A percentile compares a stretch with the other conserved stretches of the same genome.
Conservation (phyloP, 202 grass and related monocot genomes). For the Dendrocalamus latiflorus region DNA sequence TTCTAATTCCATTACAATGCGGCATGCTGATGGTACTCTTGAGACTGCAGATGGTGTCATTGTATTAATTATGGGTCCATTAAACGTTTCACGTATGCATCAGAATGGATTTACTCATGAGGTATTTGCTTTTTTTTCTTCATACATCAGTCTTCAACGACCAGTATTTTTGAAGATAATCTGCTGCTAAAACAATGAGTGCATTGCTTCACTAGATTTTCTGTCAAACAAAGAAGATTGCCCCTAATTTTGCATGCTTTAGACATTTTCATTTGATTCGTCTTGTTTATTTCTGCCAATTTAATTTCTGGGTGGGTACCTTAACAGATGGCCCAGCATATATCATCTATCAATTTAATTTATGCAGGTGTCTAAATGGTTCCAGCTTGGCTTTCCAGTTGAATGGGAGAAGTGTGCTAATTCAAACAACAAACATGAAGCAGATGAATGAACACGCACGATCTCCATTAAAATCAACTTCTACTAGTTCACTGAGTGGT, state of each 20-base stretch:
- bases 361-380: slow-evolving; percentile 39
- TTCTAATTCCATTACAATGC: slow-evolving; percentile 31
- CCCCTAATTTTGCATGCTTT: neutral
- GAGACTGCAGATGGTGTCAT: slow-evolving; percentile 43
- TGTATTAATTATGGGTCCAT: slow-evolving; percentile 20
- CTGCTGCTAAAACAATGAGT: neutral
- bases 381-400: slow-evolving; percentile 27
- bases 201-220: neutral
- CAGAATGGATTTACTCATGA: slow-evolving; percentile 56
- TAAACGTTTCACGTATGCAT: slow-evolving; percentile 20
- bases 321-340: neutral
- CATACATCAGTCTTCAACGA: neutral
- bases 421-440: slow-evolving; percentile 11
- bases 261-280: neutral
- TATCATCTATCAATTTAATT: neutral
- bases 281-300: slow-evolving; percentile 6
- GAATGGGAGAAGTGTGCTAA: slow-evolving; percentile 24
- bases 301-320: neutral
- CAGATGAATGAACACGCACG: neutral
- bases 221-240: neutral
- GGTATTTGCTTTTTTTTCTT: slow-evolving; percentile 31
- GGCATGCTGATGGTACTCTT: slow-evolving; percentile 14
- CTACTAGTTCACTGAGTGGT: neutral
- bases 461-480: neutral
- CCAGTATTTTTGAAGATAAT: neutral